These are phyloP conservation scores for Meredithiella fracta DNA, from an alignment of 2,329 filamentous ascomycete species.

Conservation along the genomic window DNA sequence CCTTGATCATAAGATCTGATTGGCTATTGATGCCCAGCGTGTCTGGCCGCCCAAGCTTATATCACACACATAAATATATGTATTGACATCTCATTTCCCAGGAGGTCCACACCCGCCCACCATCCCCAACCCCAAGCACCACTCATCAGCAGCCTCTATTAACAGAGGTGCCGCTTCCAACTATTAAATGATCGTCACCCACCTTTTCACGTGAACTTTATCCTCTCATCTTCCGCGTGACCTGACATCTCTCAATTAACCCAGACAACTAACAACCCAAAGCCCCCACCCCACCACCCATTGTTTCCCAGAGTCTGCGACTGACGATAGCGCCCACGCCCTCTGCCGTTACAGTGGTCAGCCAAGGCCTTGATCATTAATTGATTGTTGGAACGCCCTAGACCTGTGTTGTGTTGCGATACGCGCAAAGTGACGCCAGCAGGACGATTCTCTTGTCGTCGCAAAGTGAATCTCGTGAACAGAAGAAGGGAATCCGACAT, in stretches of 20 bases:
- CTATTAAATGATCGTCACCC: constrained; percentile 19
- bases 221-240: constrained; percentile 25
- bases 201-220: constrained; percentile 26
- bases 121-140: too few relatives aligned
- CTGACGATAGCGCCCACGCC: too few relatives aligned
- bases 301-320: neutral
- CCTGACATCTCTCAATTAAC: constrained; percentile 16
- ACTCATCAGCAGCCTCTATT: neutral
- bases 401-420: neutral
- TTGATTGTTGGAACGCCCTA: neutral
- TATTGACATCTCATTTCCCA: neutral
- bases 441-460: neutral
- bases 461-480: neutral
- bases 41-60: too few relatives aligned
- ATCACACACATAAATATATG: neutral
- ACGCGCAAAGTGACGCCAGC: neutral
- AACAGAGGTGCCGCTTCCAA: neutral
- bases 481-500: neutral
- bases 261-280: constrained; percentile 8
- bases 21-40: neutral
- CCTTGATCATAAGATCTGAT: constrained; percentile 3
- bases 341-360: neutral
- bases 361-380: neutral
- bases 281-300: neutral
- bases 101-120: too few relatives aligned